These are phyloP conservation scores for Euphorbia peplus DNA, from an alignment of 345 rosid genomes.

Conservation along the genomic window DNA sequence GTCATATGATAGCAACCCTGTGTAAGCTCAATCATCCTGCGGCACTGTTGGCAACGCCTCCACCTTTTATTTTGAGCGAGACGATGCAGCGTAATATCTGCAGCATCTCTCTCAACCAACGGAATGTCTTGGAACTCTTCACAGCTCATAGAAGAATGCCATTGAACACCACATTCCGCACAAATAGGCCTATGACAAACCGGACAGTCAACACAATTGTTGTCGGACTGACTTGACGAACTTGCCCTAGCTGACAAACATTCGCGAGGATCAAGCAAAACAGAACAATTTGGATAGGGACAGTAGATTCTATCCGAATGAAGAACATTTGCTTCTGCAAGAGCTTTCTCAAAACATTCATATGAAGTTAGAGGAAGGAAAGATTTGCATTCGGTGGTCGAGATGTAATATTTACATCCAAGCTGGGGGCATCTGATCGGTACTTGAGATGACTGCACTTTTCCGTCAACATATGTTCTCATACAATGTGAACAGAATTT, in stretches of 20 bases:
- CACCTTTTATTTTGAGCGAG: slow-evolving; percentile 84
- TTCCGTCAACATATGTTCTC: slow-evolving; percentile 82
- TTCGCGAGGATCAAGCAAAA: slow-evolving; percentile 68
- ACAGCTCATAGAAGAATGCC: slow-evolving; percentile 87
- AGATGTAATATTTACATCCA: slow-evolving; percentile 74
- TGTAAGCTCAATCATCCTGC: slow-evolving; percentile 82
- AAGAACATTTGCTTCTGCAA: slow-evolving; percentile 59
- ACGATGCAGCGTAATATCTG: slow-evolving; percentile 75
- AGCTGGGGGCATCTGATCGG: slow-evolving; percentile 88
- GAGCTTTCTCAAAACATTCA: slow-evolving; percentile 55
- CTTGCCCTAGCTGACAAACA: slow-evolving; percentile 68
- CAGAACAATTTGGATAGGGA: slow-evolving; percentile 81
- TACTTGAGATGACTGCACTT: slow-evolving; percentile 69
- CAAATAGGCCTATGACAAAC: slow-evolving; percentile 87
- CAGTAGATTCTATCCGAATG: slow-evolving; percentile 70
- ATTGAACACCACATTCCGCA: slow-evolving; percentile 84
- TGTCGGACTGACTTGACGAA: slow-evolving; percentile 73
- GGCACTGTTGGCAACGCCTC: slow-evolving; percentile 91
- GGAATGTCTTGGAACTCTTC: slow-evolving; percentile 87
- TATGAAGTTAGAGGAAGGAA: slow-evolving; percentile 69
- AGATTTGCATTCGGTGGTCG: slow-evolving; percentile 53
- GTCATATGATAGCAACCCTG: slow-evolving; percentile 98
- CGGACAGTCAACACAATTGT: slow-evolving; percentile 72
- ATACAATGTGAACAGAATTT: slow-evolving; percentile 93
- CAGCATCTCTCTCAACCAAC: slow-evolving; percentile 75